phyloP scores from a whole-genome alignment of 805 yeast genomes.

The Wickerhamomyces canadensis region DNA sequence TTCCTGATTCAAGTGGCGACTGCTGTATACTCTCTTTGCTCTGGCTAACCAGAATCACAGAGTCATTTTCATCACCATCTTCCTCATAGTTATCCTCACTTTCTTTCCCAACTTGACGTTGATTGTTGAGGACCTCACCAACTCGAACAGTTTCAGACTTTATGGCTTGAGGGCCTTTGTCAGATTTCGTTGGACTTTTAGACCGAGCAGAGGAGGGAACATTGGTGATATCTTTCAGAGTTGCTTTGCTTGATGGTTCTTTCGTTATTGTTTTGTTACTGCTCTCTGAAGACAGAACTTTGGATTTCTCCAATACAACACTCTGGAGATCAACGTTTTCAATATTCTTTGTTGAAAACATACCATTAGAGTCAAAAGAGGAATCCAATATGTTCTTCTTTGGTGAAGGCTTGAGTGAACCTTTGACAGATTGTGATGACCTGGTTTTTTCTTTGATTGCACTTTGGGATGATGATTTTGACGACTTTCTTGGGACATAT shows the following conservation, averaged over 20 bases:
- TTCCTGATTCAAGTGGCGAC: too few species aligned
- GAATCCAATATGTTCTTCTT: conserved; percentile 15
- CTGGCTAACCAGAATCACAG: conserved; percentile 20
- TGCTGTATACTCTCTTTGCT: conserved; percentile 9
- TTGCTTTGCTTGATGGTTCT: neutral
- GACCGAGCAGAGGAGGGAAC: conserved; percentile 3
- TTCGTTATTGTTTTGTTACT: neutral
- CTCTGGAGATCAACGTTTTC: conserved; percentile 3
- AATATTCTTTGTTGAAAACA: conserved; percentile 14
- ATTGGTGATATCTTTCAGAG: conserved; percentile 15
- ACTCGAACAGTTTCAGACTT: neutral
- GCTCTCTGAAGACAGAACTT: neutral
- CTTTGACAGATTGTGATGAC: neutral
- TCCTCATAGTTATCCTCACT: neutral
- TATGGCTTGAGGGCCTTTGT: neutral
- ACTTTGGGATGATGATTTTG: conserved; percentile 8
- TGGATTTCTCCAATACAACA: neutral
- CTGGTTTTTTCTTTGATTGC: conserved; percentile 3
- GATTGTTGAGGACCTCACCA: too few species aligned
- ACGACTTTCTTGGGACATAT: conserved; percentile 2
- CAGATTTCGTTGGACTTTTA: conserved; percentile 5
- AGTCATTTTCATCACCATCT: conserved; percentile 13
- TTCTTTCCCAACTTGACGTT: too few species aligned
- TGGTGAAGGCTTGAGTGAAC: conserved; percentile 2
- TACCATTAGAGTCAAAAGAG: conserved; percentile 16